Conservation (phyloP, 2,329 filamentous ascomycete species). For the Colletotrichum orbiculare region DNA sequence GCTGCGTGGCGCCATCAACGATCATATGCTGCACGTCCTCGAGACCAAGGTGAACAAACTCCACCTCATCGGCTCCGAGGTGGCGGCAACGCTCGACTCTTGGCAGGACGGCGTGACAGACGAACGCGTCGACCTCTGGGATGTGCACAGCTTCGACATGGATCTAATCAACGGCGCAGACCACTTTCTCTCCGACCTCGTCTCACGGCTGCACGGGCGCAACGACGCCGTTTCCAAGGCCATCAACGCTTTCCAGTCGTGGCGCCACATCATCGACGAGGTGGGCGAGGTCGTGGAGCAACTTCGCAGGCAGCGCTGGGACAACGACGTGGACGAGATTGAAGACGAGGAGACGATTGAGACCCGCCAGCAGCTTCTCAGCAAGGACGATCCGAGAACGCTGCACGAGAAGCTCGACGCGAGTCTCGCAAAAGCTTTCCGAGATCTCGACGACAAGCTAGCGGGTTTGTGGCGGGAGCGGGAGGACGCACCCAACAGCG, state of each 20-base stretch:
- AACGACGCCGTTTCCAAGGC: constrained; percentile 73
- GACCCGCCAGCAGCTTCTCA: constrained; percentile 73
- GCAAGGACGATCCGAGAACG: constrained; percentile 75
- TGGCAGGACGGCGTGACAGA: constrained; percentile 69
- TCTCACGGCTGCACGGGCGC: constrained; percentile 77
- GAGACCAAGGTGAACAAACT: constrained; percentile 73
- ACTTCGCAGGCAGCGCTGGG: constrained; percentile 77
- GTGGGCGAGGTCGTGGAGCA: constrained; percentile 71
- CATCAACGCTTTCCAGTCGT: constrained; percentile 73
- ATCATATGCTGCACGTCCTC: constrained; percentile 72
- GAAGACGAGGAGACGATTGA: constrained; percentile 80
- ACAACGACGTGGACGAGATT: constrained; percentile 78
- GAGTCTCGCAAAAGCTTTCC: constrained; percentile 67
- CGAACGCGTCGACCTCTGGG: constrained; percentile 73
- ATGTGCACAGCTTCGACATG: constrained; percentile 68
- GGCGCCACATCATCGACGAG: constrained; percentile 79
- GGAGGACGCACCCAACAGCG: constrained; percentile 58
- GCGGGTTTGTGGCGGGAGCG: constrained; percentile 60
- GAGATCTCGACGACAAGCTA: constrained; percentile 67
- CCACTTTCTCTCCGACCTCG: constrained; percentile 75
- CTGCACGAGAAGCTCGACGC: constrained; percentile 69
- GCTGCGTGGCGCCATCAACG: constrained; percentile 76
- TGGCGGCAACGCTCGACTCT: constrained; percentile 68
- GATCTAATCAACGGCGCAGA: constrained; percentile 74
- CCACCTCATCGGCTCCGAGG: constrained; percentile 71